Percentiles rank a stretch among this genome's conserved stretches.
These are phyloP conservation scores for Malassezia dermatis DNA, from an alignment of 1,284 basidiomycete species.

Conservation along the genomic window DNA sequence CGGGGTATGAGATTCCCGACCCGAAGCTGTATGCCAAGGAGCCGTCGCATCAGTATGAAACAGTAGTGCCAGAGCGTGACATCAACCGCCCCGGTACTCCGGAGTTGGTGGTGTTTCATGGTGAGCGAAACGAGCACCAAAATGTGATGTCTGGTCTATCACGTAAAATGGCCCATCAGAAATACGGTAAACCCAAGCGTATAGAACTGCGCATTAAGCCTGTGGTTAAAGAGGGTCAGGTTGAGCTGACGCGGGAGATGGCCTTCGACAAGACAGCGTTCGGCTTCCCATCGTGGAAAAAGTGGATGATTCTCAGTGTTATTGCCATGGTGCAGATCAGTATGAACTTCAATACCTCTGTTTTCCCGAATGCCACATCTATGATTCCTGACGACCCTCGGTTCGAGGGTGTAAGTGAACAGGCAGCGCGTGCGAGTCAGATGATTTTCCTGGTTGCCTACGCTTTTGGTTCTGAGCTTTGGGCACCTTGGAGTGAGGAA, in stretches of 20 bases:
- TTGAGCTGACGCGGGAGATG: slow-evolving; percentile 44
- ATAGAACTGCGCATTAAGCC: neutral
- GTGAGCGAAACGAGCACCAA: neutral
- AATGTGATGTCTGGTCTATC: neutral
- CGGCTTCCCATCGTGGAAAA: slow-evolving; percentile 41
- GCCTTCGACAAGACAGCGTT: slow-evolving; percentile 41
- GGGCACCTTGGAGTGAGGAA: slow-evolving; percentile 48
- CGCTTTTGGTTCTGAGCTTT: slow-evolving; percentile 48
- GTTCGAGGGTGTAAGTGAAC: slow-evolving; percentile 36
- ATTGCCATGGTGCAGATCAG: slow-evolving; percentile 49
- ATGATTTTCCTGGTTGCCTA: slow-evolving; percentile 50
- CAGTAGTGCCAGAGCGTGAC: neutral
- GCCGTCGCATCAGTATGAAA: neutral
- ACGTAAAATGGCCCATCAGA: neutral
- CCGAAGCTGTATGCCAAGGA: neutral
- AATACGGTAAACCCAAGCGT: neutral
- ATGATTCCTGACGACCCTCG: slow-evolving; percentile 34
- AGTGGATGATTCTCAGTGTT: slow-evolving; percentile 49
- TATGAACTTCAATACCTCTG: slow-evolving; percentile 49
- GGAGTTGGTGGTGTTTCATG: neutral
- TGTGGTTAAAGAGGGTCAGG: slow-evolving; percentile 33
- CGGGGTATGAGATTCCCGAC: neutral
- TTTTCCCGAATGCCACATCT: slow-evolving; percentile 45
- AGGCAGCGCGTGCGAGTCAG: slow-evolving; percentile 49
- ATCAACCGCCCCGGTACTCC: neutral